Conservation (phyloP, 306 rosid genomes). For the Lathyrus sativus region DNA sequence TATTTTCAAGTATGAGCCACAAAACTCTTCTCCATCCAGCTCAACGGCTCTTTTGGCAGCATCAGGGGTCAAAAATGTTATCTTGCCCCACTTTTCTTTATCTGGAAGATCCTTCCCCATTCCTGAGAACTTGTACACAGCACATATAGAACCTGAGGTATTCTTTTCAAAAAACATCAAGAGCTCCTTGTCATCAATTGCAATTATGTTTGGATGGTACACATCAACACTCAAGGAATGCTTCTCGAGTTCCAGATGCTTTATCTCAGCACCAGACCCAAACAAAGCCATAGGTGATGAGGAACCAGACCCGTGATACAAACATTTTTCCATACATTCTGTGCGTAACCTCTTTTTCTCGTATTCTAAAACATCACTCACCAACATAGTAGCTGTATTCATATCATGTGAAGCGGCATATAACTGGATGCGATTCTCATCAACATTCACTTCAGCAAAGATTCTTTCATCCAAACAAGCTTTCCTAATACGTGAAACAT, state of each 20-base stretch:
- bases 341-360: constrained; percentile 58
- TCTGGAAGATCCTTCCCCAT: constrained; percentile 53
- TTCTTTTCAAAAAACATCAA: constrained; percentile 69
- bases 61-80: constrained; percentile 82
- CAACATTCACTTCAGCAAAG: constrained; percentile 64
- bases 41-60: constrained; percentile 66
- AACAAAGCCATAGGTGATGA: constrained; percentile 73
- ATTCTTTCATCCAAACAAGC: constrained; percentile 66
- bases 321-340: constrained; percentile 79
- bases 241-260: constrained; percentile 85
- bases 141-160: constrained; percentile 61
- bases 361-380: constrained; percentile 55
- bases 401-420: constrained; percentile 62
- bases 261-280: constrained; percentile 92
- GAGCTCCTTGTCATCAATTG: constrained; percentile 73
- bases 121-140: constrained; percentile 59
- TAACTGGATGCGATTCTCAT: constrained; percentile 58
- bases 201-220: constrained; percentile 52
- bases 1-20: constrained; percentile 61
- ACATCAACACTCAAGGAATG: constrained; percentile 75
- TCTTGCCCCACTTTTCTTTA: constrained; percentile 61
- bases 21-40: constrained; percentile 53
- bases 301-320: constrained; percentile 68
- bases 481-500: constrained; percentile 52
- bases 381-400: constrained; percentile 49